Conservation (phyloP, 257 asterid genomes). For the Nicotiana sylvestris region DNA sequence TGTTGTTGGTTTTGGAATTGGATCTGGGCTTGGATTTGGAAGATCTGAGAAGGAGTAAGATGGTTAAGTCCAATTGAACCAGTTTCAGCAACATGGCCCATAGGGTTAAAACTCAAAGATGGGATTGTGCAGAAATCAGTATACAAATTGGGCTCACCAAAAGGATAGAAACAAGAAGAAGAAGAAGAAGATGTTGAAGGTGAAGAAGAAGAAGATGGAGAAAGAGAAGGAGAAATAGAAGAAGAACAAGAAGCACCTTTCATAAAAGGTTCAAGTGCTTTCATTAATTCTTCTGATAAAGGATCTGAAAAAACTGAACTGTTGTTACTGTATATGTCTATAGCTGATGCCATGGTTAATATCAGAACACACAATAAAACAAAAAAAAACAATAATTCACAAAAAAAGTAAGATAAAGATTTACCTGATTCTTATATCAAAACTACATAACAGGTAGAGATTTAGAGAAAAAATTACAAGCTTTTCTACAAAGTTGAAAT, state of each 20-base stretch:
- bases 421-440: slow-evolving; percentile 37
- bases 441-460: slow-evolving; percentile 34
- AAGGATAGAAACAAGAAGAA: slow-evolving; percentile 13
- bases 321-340: slow-evolving; percentile 28
- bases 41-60: slow-evolving; percentile 65
- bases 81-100: slow-evolving; percentile 36
- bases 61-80: slow-evolving; percentile 49
- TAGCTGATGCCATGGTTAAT: slow-evolving; percentile 56
- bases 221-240: slow-evolving; percentile 9
- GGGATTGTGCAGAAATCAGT: slow-evolving; percentile 38
- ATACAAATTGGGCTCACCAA: slow-evolving; percentile 33
- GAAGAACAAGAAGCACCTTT: slow-evolving; percentile 37
- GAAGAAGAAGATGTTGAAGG: slow-evolving; percentile 25
- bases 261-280: slow-evolving; percentile 90
- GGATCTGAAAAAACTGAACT: slow-evolving; percentile 58
- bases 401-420: background rate
- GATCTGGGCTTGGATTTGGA: slow-evolving; percentile 62
- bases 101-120: slow-evolving; percentile 39
- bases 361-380: background rate
- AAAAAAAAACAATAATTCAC: background rate
- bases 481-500: background rate
- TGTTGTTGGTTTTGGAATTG: slow-evolving; percentile 52
- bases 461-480: background rate
- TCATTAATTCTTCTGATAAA: slow-evolving; percentile 69
- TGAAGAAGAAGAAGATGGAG: slow-evolving; percentile 11